Base-by-base conservation (phyloP, 805 yeast genomes). In the Wickerhamiella nectarea region DNA sequence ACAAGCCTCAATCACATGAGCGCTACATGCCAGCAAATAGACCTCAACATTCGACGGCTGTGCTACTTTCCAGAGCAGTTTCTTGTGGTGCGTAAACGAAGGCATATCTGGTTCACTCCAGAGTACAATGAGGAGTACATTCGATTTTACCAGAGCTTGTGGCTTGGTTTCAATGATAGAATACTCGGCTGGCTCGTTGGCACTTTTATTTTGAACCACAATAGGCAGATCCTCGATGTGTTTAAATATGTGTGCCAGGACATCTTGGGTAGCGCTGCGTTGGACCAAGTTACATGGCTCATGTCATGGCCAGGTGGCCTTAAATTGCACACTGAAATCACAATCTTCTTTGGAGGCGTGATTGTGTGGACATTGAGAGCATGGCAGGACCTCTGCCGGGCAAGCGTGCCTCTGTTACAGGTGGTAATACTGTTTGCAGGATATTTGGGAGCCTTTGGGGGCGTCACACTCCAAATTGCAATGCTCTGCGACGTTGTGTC, bases 251-350 rank as follows among this genome's bases (percentile, higher is more conserved):
- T 70, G 29, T 60, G 75, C 11, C 62, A 69, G 33, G 56, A 55
- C 19, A 46, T 67, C 1, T 49, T 79, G 11, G 72, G 73, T 44
- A 55, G 63, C 26, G 66, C 67, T n/a, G 60, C 78, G 35, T 62
- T 68, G 15, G 48, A 56, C 2, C 57, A 77, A 31, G 75, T 87
- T 3, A 51, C 65, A 0, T 81, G 94, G 87, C 67, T 91, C 29
- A 84, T 86, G 67, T 71, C 76, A 48, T 81, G 87, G 54, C 98
- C 98, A 0, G 94, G 89, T 12, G 98, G 98, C 3, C 76, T 91
- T 53, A 91, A 91, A 56, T 71, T 91, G 42, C 91, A 91, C 59
- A 78, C 76, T 47, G 95, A 86, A 54, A 67, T 91, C 15, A 83
- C 95, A 0, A 69, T 67, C 12, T 93, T 91, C 55, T 69, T 89